Evolutionary conservation across 305 asterid species (phyloP).

Genomic region (Stenogyne calaminthoides): DNA sequence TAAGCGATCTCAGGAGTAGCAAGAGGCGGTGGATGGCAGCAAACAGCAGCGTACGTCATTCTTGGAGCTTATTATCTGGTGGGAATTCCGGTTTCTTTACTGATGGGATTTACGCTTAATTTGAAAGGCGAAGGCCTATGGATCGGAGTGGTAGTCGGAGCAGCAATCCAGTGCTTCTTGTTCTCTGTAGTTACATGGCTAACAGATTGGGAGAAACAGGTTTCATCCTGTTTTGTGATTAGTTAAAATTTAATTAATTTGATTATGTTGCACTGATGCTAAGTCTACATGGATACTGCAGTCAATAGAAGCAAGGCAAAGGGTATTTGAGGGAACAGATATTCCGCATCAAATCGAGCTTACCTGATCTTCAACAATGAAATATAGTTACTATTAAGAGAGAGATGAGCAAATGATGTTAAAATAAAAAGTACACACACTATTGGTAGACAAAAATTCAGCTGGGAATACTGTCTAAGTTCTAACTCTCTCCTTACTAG

Average conservation of each 20-base stretch:
- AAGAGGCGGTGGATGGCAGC: conserved; percentile 17
- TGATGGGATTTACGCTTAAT: neutral
- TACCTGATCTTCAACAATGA: too few relatives aligned
- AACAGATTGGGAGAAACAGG: conserved; percentile 14
- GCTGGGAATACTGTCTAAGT: too few relatives aligned
- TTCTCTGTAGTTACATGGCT: neutral
- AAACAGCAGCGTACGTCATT: neutral
- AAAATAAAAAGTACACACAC: too few relatives aligned
- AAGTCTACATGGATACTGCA: conserved; percentile 1
- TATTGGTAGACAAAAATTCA: too few relatives aligned
- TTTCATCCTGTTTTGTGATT: neutral
- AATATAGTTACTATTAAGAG: too few relatives aligned
- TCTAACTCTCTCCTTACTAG: too few relatives aligned
- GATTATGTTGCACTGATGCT: neutral
- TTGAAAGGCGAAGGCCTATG: neutral
- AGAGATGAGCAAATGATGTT: too few relatives aligned
- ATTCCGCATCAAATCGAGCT: neutral
- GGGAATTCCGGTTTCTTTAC: neutral
- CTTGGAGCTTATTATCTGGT: conserved; percentile 11
- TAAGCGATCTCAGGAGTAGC: neutral
- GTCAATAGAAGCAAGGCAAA: conserved; percentile 30
- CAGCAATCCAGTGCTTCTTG: neutral
- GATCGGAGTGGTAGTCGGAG: neutral
- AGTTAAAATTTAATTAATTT: neutral
- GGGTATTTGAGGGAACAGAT: conserved; percentile 26